Evolutionary conservation across 495 filamentous ascomycete genomes (phyloP).

Genomic region (Glonium stellatum): DNA sequence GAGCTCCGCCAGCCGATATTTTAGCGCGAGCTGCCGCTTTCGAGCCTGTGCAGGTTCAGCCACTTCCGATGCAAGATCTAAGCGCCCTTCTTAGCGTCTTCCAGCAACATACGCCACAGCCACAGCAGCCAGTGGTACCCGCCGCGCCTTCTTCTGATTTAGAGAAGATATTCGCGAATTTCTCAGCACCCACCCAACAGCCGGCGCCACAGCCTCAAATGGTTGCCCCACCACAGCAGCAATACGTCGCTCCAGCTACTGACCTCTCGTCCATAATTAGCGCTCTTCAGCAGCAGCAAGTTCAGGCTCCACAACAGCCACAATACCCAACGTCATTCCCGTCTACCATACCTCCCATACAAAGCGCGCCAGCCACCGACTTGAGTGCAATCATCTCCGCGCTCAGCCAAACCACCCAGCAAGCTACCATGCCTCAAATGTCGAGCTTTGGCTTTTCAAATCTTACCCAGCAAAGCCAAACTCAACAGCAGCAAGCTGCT

Average conservation of each 20-base stretch:
- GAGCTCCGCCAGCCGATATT: conserved; percentile 39
- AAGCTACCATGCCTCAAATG: conserved; percentile 5
- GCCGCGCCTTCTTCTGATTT: conserved; percentile 36
- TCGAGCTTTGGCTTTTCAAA: background rate
- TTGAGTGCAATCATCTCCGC: conserved; percentile 2
- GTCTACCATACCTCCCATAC: background rate
- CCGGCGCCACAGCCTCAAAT: conserved; percentile 8
- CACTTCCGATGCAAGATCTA: background rate
- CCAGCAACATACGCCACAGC: conserved; percentile 32
- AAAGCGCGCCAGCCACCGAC: background rate
- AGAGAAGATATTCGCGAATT: conserved; percentile 46
- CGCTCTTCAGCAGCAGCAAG: conserved; percentile 7
- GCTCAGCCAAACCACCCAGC: background rate
- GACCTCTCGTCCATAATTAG: conserved; percentile 15
- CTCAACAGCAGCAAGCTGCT: conserved; percentile 5
- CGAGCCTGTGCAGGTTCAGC: background rate
- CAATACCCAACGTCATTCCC: background rate
- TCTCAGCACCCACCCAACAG: conserved; percentile 28
- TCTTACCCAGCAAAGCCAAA: background rate
- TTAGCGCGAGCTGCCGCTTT: conserved; percentile 7
- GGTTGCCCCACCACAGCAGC: background rate
- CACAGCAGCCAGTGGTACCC: conserved; percentile 27
- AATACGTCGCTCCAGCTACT: background rate
- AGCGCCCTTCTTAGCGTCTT: conserved; percentile 24
- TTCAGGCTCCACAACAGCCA: background rate